A percentile compares a stretch with the other conserved stretches of the same genome.
Conservation (phyloP, 2,329 filamentous ascomycete species). For the Xylariaceae sp. region DNA sequence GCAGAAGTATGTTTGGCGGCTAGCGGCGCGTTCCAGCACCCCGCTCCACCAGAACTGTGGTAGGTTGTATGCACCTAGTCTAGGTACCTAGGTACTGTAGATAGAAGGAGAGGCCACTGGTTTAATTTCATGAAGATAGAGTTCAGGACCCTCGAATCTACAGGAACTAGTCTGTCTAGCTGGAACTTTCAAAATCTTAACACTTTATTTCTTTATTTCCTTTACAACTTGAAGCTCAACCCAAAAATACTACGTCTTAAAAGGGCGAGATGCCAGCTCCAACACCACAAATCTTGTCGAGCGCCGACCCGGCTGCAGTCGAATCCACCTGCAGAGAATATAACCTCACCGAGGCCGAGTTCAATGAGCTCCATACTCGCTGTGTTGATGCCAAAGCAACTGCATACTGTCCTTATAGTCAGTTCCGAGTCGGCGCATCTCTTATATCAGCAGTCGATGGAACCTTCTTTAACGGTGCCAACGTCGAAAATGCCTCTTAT, state of each 20-base stretch:
- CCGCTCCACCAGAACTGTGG: slow-evolving; percentile 17
- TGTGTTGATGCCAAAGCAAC: slow-evolving; percentile 74
- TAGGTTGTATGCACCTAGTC: neutral
- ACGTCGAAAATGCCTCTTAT: slow-evolving; percentile 92
- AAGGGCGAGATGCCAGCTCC: slow-evolving; percentile 3
- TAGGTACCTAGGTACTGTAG: neutral
- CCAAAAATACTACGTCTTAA: too few species aligned
- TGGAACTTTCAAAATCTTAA: neutral
- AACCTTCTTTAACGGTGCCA: slow-evolving; percentile 73
- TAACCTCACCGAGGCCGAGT: slow-evolving; percentile 66
- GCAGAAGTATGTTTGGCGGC: slow-evolving; percentile 13
- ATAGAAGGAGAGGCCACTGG: too few species aligned
- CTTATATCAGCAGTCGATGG: slow-evolving; percentile 67
- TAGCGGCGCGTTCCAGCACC: slow-evolving; percentile 31
- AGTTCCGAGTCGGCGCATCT: slow-evolving; percentile 87
- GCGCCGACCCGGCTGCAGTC: slow-evolving; percentile 38
- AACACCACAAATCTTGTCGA: slow-evolving; percentile 31
- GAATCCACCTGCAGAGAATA: slow-evolving; percentile 47
- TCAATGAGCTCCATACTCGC: slow-evolving; percentile 66
- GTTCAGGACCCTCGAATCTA: neutral
- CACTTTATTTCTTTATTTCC: neutral
- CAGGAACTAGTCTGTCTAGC: neutral
- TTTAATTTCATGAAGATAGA: too few species aligned
- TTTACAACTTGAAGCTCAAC: too few species aligned
- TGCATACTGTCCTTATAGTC: slow-evolving; percentile 93